Percentiles rank a stretch among this genome's conserved stretches.
Evolutionary conservation across 305 asterid genomes (phyloP).

Genomic region (Euphrasia arctica): DNA sequence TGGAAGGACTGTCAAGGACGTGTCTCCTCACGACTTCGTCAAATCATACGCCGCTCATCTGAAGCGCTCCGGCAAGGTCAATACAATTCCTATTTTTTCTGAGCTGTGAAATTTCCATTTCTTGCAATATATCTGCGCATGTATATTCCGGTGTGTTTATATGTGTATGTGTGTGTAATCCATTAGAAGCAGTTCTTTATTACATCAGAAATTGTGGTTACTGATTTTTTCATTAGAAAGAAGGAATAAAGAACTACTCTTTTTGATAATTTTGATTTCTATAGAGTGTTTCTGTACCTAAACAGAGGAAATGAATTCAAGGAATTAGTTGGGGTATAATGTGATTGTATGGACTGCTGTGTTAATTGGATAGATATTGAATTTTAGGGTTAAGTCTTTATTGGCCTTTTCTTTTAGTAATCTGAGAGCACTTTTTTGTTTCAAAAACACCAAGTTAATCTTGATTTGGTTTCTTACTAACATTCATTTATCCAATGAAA

Average conservation of each 20-base stretch:
- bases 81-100: neutral
- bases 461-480: neutral
- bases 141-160: too few species aligned
- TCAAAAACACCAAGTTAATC: neutral
- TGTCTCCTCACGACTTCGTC: slow-evolving; percentile 75
- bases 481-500: neutral
- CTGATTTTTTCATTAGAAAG: too few species aligned
- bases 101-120: neutral
- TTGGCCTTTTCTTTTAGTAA: neutral
- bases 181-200: neutral
- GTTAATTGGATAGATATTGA: neutral
- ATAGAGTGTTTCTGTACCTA: neutral
- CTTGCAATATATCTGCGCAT: neutral
- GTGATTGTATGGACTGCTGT: neutral
- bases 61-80: slow-evolving; percentile 87
- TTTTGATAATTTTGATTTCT: too few species aligned
- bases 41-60: slow-evolving; percentile 74
- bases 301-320: neutral
- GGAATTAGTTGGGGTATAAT: neutral
- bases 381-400: neutral
- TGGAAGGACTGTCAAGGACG: slow-evolving; percentile 66
- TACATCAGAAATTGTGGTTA: neutral
- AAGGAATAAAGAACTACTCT: too few species aligned
- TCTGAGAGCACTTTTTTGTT: too few species aligned
- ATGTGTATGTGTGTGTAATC: neutral